These are phyloP conservation scores for Blastobotrys peoriensis DNA, from an alignment of 805 yeast species.

Conservation along the genomic window DNA sequence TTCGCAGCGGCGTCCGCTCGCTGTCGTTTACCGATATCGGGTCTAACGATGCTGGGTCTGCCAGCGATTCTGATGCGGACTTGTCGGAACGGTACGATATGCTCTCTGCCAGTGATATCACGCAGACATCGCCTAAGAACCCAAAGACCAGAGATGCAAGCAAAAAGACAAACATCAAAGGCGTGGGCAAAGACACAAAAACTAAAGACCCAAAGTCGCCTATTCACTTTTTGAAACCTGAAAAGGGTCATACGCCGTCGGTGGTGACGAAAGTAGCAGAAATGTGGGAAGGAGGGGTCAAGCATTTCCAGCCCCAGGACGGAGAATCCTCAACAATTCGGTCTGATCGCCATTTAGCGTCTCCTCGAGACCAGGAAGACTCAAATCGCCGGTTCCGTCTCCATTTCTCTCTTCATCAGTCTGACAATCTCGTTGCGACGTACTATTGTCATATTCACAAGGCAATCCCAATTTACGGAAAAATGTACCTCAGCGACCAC, in stretches of 20 bases:
- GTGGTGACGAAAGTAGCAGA: conserved; percentile 32
- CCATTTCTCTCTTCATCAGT: conserved; percentile 57
- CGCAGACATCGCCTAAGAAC: not conserved
- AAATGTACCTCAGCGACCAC: conserved; percentile 62
- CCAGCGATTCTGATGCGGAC: not conserved
- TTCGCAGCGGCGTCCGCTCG: not conserved
- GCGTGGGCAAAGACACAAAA: conserved; percentile 3
- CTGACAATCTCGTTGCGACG: conserved; percentile 52
- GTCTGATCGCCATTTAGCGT: conserved; percentile 46
- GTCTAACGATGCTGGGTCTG: not conserved
- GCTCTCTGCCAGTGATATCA: not conserved
- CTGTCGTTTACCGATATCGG: not conserved
- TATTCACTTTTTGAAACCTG: no score
- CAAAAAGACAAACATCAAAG: no score
- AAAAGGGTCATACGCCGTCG: conserved; percentile 34
- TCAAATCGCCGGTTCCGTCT: conserved; percentile 55
- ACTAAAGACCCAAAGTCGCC: conserved; percentile 6
- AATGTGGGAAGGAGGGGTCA: conserved; percentile 57
- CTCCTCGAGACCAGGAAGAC: conserved; percentile 37
- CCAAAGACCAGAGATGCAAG: not conserved
- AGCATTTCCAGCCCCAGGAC: conserved; percentile 45
- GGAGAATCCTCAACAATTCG: conserved; percentile 10
- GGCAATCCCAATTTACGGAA: conserved; percentile 77
- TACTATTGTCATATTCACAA: conserved; percentile 66
- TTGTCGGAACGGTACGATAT: conserved; percentile 3